These are phyloP conservation scores for Monilinia aucupariae DNA, from an alignment of 2,329 filamentous ascomycete genomes.

Conservation along the genomic window DNA sequence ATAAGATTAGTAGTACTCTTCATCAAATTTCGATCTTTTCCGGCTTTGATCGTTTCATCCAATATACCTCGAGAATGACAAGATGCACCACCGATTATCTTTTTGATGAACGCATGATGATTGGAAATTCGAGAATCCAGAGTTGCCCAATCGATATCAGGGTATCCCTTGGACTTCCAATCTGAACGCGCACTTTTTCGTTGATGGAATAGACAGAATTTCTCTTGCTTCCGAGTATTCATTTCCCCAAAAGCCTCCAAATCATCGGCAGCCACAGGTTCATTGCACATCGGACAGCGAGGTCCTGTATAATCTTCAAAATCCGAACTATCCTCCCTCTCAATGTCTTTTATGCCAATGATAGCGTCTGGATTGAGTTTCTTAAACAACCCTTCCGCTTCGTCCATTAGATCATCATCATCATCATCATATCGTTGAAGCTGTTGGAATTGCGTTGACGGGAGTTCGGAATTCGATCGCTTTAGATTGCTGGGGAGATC, in stretches of 20 bases:
- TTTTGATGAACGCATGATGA: conserved; percentile 51
- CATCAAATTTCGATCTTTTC: conserved; percentile 55
- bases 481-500: background rate
- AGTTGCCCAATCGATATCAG: conserved; percentile 61
- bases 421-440: conserved; percentile 12
- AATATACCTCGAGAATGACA: conserved; percentile 59
- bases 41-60: conserved; percentile 49
- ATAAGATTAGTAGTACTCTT: conserved; percentile 49
- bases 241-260: conserved; percentile 51
- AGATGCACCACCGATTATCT: conserved; percentile 48
- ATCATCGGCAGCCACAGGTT: conserved; percentile 49
- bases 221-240: conserved; percentile 52
- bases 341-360: background rate
- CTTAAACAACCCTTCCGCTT: conserved; percentile 1
- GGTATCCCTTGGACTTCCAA: conserved; percentile 51
- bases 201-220: conserved; percentile 61
- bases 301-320: conserved; percentile 20
- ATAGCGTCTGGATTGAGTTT: background rate
- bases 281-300: conserved; percentile 62
- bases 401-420: conserved; percentile 10
- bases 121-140: conserved; percentile 54
- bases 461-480: background rate
- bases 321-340: background rate
- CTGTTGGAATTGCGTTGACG: background rate
- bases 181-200: conserved; percentile 45